Base-by-base conservation (phyloP, 176 grass and related monocot genomes). In the Triticum turgidum region DNA sequence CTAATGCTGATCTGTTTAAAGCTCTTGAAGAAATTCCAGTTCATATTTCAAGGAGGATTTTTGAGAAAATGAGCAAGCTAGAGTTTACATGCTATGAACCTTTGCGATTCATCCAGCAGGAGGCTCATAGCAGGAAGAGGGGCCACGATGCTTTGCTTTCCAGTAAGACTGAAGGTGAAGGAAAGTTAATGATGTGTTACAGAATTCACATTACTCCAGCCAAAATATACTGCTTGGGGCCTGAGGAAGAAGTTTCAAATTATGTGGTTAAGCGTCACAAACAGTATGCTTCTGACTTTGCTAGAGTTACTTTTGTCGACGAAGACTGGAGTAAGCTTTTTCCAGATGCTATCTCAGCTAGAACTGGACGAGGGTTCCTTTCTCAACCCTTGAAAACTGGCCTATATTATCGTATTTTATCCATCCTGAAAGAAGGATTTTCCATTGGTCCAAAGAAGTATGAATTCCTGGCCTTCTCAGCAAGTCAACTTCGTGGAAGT, bases 381-480 rank as follows among this genome's bases (percentile, higher is more conserved):
- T 89, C 92, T 74, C 84, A 71, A 85, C 93, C 96, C 27, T 85
- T 84, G 61, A 98, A 90, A 88, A 98, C 93, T 34, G 90, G 77
- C 12, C 90, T 98, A 30, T 92, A 94, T 86, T 25, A 85, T 80
- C 91, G 92, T 38, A 96, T 98, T 76, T 80, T 94, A 64, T 98
- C 90, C 68, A 82, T 98, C 84, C 82, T 98, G 65, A 94, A 87
- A 85, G 87, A 96, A 77, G 96, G 93, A 37, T 85, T 98, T 92
- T 77, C 37, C 63, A 92, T 96, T 64, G 90, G 96, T 27, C 84
- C 66, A 51, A 96, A 98, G 85, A 98, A 94, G 11, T 98, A 91
- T 30, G 93, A 98, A 73, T 98, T 98, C 86, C 88, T 98, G 93
- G 90, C 92, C 68, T 98, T 98, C 87, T 98, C 93, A 76, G 96